phyloP scores from a whole-genome alignment of 495 filamentous ascomycete species.

The Pseudotulostoma volvatum region DNA sequence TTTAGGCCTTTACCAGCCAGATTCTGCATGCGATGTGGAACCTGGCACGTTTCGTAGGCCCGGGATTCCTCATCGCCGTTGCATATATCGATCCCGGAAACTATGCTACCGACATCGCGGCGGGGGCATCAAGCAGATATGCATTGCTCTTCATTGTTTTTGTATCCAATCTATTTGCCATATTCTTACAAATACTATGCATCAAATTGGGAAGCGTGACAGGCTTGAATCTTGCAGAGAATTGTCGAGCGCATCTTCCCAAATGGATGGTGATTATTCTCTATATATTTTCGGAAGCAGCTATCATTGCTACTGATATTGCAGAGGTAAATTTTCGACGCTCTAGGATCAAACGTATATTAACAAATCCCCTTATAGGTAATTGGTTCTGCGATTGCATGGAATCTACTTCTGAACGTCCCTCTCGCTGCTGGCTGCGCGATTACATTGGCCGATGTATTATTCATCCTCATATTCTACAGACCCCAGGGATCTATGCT shows the following conservation, averaged over 20 bases:
- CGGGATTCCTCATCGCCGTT: constrained; percentile 71
- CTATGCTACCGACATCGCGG: constrained; percentile 70
- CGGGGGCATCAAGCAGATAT: constrained; percentile 47
- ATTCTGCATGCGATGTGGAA: too few species aligned
- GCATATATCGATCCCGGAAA: constrained; percentile 75
- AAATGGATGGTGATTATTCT: constrained; percentile 59
- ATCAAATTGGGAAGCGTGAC: constrained; percentile 78
- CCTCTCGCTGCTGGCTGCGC: constrained; percentile 79
- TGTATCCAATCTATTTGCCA: constrained; percentile 70
- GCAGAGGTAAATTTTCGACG: constrained; percentile 53
- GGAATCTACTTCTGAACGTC: constrained; percentile 66
- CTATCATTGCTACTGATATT: constrained; percentile 81
- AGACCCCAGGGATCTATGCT: constrained; percentile 55
- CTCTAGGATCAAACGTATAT: too few species aligned
- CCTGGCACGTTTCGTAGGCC: constrained; percentile 64
- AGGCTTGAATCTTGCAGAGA: constrained; percentile 64
- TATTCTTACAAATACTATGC: constrained; percentile 66
- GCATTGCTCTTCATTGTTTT: constrained; percentile 66
- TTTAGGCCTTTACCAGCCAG: too few species aligned
- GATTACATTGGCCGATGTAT: constrained; percentile 68
- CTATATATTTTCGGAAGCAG: constrained; percentile 60
- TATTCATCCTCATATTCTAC: constrained; percentile 77
- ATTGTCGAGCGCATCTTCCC: constrained; percentile 59
- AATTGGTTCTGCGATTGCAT: constrained; percentile 79
- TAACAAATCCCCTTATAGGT: too few species aligned